Evolutionary conservation across 495 filamentous ascomycete genomes (phyloP).

Genomic region (Annulohypoxylon maeteangense): DNA sequence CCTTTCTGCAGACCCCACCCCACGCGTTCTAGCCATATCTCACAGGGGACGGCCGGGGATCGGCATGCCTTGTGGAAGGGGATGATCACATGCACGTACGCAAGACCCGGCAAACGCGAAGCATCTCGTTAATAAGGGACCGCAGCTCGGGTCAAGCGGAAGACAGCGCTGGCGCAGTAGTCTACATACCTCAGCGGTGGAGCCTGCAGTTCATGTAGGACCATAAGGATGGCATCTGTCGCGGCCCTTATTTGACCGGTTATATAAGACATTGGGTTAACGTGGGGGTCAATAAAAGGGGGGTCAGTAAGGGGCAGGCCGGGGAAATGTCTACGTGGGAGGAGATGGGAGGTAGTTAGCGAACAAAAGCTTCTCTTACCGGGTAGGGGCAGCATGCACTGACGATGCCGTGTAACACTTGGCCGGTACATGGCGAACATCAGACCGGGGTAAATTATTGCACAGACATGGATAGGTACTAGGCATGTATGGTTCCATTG

Average conservation of each 20-base stretch:
- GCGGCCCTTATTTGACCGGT: slow-evolving; percentile 7
- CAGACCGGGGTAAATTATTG: slow-evolving; percentile 6
- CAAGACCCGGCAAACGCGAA: not conserved
- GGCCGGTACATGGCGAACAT: slow-evolving; percentile 15
- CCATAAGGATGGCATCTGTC: slow-evolving; percentile 23
- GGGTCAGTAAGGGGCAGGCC: not conserved
- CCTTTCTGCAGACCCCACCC: not conserved
- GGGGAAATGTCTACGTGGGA: slow-evolving; percentile 14
- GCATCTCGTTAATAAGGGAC: not conserved
- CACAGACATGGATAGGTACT: not conserved
- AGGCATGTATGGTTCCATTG: not conserved
- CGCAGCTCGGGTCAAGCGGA: slow-evolving; percentile 11
- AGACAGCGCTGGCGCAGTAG: not conserved
- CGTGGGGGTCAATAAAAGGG: slow-evolving; percentile 23
- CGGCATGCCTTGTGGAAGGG: not conserved
- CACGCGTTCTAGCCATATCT: slow-evolving; percentile 13
- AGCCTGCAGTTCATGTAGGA: slow-evolving; percentile 14
- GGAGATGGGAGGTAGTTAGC: no score
- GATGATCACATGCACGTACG: slow-evolving; percentile 13
- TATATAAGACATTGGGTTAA: slow-evolving; percentile 19
- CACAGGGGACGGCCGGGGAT: slow-evolving; percentile 3
- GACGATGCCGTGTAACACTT: slow-evolving; percentile 23
- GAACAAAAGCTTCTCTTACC: slow-evolving; percentile 23
- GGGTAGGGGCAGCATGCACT: slow-evolving; percentile 31
- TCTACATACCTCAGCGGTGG: not conserved